Base-by-base conservation (phyloP, 306 rosid species). In the Corylus heterophylla region DNA sequence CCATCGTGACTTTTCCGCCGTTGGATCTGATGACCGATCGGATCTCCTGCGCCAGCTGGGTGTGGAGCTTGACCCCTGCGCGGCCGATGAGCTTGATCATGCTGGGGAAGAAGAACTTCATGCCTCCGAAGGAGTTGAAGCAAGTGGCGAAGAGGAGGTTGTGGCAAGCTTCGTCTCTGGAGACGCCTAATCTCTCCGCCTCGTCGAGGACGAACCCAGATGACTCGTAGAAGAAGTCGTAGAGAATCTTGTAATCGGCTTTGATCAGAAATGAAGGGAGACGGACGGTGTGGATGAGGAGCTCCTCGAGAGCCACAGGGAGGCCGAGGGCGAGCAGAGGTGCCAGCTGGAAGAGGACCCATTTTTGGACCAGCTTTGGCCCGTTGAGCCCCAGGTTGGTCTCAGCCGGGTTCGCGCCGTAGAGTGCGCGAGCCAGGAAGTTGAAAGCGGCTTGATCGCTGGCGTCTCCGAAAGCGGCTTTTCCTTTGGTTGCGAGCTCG, bases 121-220 rank as follows among this genome's bases (percentile, higher is more conserved):
- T 85, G 2, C 98, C 98, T 1, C 98, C 98, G 3, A 86, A 95
- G 0, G 98, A 85, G 64, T 95, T 95, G 64, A 95, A 95, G 77
- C 98, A 95, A 35, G 97, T 95, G 79, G 97, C 88, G 83, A 92
- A 95, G 1, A 95, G 47, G 2, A 95, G 72, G 48, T 95, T 95
- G 78, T 95, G 98, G 74, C 97, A 90, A 2, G 98, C 98, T 80
- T 95, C 98, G 17, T 91, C 97, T 44, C 85, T 86, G 0, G 97
- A 83, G 4, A 95, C 37, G 0, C 98, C 98, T 5, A 89, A 2
- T 18, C 88, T 74, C 78, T 78, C 93, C 0, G 98, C 98, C 80
- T 95, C 98, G 20, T 84, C 92, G 0, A 92, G 81, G 12, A 91
- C 85, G 17, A 48, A 59, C 0, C 85, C 89, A 0, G 96, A 77